Evolutionary conservation across 2,329 filamentous ascomycete genomes (phyloP).

Genomic region (Epicoccum sorghinum): DNA sequence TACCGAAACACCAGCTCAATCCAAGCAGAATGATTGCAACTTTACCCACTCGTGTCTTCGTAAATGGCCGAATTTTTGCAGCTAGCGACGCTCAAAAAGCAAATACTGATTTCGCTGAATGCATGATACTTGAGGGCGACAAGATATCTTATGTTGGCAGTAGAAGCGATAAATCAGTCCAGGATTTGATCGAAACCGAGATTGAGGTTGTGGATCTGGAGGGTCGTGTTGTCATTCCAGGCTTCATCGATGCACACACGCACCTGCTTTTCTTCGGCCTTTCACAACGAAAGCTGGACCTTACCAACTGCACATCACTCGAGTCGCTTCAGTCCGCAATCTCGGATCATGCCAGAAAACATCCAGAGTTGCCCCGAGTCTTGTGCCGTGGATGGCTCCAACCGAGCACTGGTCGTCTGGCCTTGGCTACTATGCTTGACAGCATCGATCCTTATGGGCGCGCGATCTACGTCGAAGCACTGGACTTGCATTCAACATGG

Average conservation of each 20-base stretch:
- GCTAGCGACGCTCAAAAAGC: conserved; percentile 1
- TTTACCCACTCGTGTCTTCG: conserved; percentile 9
- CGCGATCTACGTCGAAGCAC: conserved; percentile 59
- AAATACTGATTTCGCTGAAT: conserved; percentile 8
- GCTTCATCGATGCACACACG: conserved; percentile 62
- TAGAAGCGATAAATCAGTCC: neutral
- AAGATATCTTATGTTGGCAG: conserved; percentile 10
- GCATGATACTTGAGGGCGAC: conserved; percentile 14
- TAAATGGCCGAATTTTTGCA: conserved; percentile 17
- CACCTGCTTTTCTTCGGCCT: conserved; percentile 60
- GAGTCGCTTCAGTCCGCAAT: conserved; percentile 54
- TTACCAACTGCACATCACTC: conserved; percentile 53
- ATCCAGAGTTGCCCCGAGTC: conserved; percentile 53
- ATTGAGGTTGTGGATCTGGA: conserved; percentile 36
- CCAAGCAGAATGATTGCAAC: neutral
- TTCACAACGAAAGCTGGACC: conserved; percentile 55
- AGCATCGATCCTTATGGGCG: conserved; percentile 50
- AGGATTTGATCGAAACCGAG: conserved; percentile 7
- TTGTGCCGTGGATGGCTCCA: conserved; percentile 54
- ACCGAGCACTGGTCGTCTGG: conserved; percentile 57
- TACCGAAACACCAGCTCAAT: neutral
- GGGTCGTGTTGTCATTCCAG: conserved; percentile 52
- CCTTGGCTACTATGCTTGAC: conserved; percentile 54
- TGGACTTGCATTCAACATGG: conserved; percentile 61
- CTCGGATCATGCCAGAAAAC: conserved; percentile 47